A percentile compares a stretch with the other conserved stretches of the same genome.
These are phyloP conservation scores for Clarireedia paspali DNA, from an alignment of 2,329 filamentous ascomycete genomes.

Conservation along the genomic window DNA sequence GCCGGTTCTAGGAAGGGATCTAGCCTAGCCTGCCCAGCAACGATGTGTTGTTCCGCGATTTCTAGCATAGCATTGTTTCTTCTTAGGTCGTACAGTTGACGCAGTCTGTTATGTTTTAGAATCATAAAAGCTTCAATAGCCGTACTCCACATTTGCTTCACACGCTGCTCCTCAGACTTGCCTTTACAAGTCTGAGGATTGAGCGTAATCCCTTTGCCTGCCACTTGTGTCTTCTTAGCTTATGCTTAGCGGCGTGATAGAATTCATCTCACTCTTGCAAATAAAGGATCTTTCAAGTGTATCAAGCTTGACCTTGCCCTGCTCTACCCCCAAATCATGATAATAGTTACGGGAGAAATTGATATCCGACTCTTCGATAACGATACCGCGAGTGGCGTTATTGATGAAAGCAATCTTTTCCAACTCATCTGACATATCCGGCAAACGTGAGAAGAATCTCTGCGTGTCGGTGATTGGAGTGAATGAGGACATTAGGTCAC, in stretches of 20 bases:
- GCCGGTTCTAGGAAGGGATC: too few species aligned
- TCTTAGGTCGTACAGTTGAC: not conserved
- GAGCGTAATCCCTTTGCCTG: not conserved
- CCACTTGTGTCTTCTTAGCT: not conserved
- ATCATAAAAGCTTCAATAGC: not conserved
- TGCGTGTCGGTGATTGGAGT: not conserved
- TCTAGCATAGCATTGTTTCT: not conserved
- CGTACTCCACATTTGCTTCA: not conserved
- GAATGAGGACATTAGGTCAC: not conserved
- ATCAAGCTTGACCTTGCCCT: not conserved
- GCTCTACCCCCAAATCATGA: not conserved
- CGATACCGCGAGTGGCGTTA: not conserved
- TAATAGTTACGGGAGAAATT: not conserved
- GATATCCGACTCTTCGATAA: not conserved
- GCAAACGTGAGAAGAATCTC: not conserved
- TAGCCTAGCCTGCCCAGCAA: too few species aligned
- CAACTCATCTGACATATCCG: not conserved
- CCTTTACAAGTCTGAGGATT: not conserved
- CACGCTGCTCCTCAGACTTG: not conserved
- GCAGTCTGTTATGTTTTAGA: not conserved
- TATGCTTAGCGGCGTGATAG: not conserved
- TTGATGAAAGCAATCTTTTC: not conserved
- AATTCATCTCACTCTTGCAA: not conserved
- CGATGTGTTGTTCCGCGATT: not conserved
- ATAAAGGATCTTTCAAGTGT: not conserved